Base-by-base conservation (phyloP, 257 asterid species). In the Anisodus tanguticus region DNA sequence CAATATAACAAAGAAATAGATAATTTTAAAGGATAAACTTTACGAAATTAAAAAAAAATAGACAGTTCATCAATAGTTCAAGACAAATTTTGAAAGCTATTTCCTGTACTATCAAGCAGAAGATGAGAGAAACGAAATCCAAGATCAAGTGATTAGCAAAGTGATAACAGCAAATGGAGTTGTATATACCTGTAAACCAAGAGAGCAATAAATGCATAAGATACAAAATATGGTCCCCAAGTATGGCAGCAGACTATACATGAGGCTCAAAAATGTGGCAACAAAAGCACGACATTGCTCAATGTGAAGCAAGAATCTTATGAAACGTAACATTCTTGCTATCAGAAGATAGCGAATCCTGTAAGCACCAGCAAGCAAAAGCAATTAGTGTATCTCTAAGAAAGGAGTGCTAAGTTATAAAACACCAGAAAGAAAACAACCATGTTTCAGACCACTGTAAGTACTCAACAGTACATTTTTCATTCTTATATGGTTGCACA, bases 301-400 rank as follows among this genome's bases (percentile, higher is more conserved):
- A 86, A 95, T 95, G 84, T 91, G 97, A 97, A 93, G 87, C 91
- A 93, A 90, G 83, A 95, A 94, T 93, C 97, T 93, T 78, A 95
- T 91, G 89, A 95, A 86, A 81, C 98, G 89, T 62, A 95, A 82
- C 99, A 95, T 87, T 92, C 99, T 93, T 85, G 97, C 97, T 86
- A 95, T 92, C 51, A 95, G 95, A 87, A 95, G 99, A 86, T 95
- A 94, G 45, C 99, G 97, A 81, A 95, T 95, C 99, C 99, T 95
- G 94, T 53, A 84, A 69, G 51, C 41, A 66, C 63, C 83, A 80
- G 67, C 49, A 78, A 54, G 64, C 9, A 59, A 31, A 59, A 59
- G 31, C 31, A 59, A n/a, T n/a, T 59, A 78, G 11, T 6, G 66
- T 41, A 53, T 58, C 64, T 39, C 60, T 31, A 78, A 41, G 13